phyloP scores from a whole-genome alignment of 108 stramenopile species.

The Cyclotella kingstonii region DNA sequence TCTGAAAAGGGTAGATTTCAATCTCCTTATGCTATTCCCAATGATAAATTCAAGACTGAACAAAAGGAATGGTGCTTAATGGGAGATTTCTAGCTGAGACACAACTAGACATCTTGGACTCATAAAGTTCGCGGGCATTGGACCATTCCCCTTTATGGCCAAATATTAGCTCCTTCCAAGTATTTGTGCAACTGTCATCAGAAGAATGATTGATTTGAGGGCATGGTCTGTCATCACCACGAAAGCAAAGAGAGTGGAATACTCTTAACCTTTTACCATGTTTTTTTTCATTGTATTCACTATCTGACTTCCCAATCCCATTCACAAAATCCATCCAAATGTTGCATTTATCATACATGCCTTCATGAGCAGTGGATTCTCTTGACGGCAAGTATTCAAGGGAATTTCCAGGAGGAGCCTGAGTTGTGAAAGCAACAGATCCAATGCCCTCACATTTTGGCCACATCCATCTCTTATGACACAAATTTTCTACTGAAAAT shows the following conservation, averaged over 20 bases:
- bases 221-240: neutral
- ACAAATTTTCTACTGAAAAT: neutral
- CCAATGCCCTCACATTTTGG: conserved; percentile 8
- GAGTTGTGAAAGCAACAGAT: neutral
- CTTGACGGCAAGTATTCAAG: conserved; percentile 6
- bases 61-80: conserved; percentile 19
- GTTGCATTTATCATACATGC: conserved; percentile 6
- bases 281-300: neutral
- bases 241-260: conserved; percentile 8
- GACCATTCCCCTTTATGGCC: conserved; percentile 9
- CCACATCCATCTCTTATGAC: conserved; percentile 11
- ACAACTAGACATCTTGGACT: conserved; percentile 10
- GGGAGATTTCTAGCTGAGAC: conserved; percentile 10
- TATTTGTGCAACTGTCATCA: neutral
- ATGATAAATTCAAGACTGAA: neutral
- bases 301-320: neutral
- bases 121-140: conserved; percentile 13
- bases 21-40: neutral
- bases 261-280: neutral
- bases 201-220: neutral
- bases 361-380: neutral
- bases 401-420: conserved; percentile 10
- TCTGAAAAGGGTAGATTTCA: too few relatives aligned
- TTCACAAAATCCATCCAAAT: conserved; percentile 11
- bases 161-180: conserved; percentile 10